Percentiles rank a stretch among this genome's conserved stretches.
phyloP scores from a whole-genome alignment of 768 basidiomycete species.

The Galerina marginata region DNA sequence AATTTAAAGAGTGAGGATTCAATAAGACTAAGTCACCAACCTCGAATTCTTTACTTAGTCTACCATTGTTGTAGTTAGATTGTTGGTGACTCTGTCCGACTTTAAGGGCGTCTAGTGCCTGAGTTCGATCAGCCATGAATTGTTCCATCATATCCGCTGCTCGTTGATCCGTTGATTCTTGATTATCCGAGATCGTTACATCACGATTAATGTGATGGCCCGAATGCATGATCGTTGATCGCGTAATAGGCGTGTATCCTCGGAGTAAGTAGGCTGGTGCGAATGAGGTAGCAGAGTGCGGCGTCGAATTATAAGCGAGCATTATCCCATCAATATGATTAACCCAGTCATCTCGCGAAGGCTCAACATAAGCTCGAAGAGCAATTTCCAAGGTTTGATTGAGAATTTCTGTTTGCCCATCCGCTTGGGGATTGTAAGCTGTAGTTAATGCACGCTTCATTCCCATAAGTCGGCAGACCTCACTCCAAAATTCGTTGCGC shows the following conservation, averaged over 20 bases:
- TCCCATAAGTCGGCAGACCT: conserved; percentile 29
- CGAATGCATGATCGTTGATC: conserved; percentile 3
- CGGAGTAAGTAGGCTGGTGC: conserved; percentile 32
- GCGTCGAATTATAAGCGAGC: conserved; percentile 36
- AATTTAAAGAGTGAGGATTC: conserved; percentile 28
- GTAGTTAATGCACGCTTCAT: conserved; percentile 31
- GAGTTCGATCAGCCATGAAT: conserved; percentile 12
- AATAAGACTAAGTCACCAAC: conserved; percentile 33
- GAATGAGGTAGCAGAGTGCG: conserved; percentile 31
- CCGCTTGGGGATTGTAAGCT: conserved; percentile 36
- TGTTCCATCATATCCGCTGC: conserved; percentile 7
- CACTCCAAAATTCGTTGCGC: conserved; percentile 31
- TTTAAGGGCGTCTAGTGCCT: conserved; percentile 20
- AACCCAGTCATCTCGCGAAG: conserved; percentile 30
- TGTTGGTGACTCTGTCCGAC: conserved; percentile 18
- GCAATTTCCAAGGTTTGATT: conserved; percentile 38
- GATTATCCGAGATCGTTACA: background rate
- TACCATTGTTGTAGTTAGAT: conserved; percentile 23
- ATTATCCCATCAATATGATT: conserved; percentile 24
- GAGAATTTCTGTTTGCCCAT: conserved; percentile 41
- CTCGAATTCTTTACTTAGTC: conserved; percentile 23
- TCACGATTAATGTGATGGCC: background rate
- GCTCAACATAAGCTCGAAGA: conserved; percentile 33
- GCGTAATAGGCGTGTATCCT: conserved; percentile 31
- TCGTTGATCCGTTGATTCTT: background rate